Base-by-base conservation (phyloP, 371 early-diverging fungal genomes). In the Mortierella polycephala region DNA sequence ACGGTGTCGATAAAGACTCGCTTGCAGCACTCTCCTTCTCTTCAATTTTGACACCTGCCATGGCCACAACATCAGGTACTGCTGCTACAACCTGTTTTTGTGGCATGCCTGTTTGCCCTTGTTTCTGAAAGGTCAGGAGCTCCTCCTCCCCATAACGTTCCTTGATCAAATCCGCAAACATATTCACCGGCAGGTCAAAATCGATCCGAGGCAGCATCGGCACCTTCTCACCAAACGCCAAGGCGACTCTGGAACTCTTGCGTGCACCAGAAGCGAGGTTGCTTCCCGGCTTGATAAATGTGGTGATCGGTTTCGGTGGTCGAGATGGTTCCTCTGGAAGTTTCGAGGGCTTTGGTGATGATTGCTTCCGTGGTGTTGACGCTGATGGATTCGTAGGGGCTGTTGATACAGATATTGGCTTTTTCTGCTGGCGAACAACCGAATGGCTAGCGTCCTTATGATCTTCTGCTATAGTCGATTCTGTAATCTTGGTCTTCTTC, bases 151-250 rank as follows among this genome's bases (percentile, higher is more conserved):
- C 59, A 14, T 59, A 46, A 7, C 70, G 65, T 21, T 51, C 68
- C 13, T 45, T 68, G 49, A 85, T 67, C 54, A 80, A 21, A 6
- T 66, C 60, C 1, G 77, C 81, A 71, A 75, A 85, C 2, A 59
- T 49, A 13, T 64, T 69, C 62, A 64, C 12, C 0, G 88, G 87
- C 14, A 88, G 64, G 45, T 67, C 69, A 58, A 86, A 88, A 56
- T 88, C 88, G n/a, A 60, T n/a, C 47, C 67, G 62, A 7, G 68
- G 68, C 71, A 88, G 71, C 2, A 62, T 52, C 0, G 88, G 88
- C 47, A 88, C 59, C 55, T 79, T 83, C 18, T 82, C 82, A n/a
- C 88, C 88, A 81, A 88, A 88, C 0, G 87, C 88, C 47, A 82
- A 55, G 0, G 70, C 81, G 39, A 55, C 88, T 70, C 56, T 56